Percentiles rank a stretch among this genome's conserved stretches.
These are phyloP conservation scores for Aspergillus udagawae DNA, from an alignment of 2,329 filamentous ascomycete genomes.

Conservation along the genomic window DNA sequence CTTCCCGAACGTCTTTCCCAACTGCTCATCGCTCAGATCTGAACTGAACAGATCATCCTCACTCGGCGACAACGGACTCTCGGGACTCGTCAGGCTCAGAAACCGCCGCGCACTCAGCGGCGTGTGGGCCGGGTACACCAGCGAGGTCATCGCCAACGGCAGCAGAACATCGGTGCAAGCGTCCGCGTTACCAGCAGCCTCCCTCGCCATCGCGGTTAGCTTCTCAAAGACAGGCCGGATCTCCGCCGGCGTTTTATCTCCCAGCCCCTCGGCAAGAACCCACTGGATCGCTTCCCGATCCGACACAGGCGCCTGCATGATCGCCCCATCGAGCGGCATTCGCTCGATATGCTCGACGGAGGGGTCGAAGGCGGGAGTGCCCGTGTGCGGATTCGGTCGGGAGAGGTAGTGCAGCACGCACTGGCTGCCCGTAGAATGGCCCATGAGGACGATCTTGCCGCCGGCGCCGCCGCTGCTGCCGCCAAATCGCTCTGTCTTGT, in stretches of 20 bases:
- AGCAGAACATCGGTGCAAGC: conserved; percentile 31
- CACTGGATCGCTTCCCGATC: conserved; percentile 64
- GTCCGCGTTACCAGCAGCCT: conserved; percentile 14
- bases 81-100: conserved; percentile 52
- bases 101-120: conserved; percentile 55
- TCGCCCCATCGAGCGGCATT: conserved; percentile 63
- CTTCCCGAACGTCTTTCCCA: conserved; percentile 61
- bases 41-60: conserved; percentile 86
- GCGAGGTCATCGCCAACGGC: conserved; percentile 27
- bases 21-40: conserved; percentile 58
- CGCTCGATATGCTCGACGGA: conserved; percentile 36
- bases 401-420: conserved; percentile 62
- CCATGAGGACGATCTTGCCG: conserved; percentile 61
- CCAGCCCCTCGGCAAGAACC: conserved; percentile 24
- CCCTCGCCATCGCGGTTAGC: conserved; percentile 29
- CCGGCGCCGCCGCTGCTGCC: conserved; percentile 26
- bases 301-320: conserved; percentile 75
- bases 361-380: conserved; percentile 26
- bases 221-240: conserved; percentile 27
- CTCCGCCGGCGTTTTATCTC: conserved; percentile 20
- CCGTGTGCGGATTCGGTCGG: conserved; percentile 38
- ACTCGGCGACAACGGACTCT: conserved; percentile 54
- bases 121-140: conserved; percentile 31
- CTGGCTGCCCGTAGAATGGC: conserved; percentile 66
- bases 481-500: conserved; percentile 26